A percentile compares a stretch with the other conserved stretches of the same genome.
phyloP scores from a whole-genome alignment of 495 filamentous ascomycete species.

The Neurospora sublineolata region DNA sequence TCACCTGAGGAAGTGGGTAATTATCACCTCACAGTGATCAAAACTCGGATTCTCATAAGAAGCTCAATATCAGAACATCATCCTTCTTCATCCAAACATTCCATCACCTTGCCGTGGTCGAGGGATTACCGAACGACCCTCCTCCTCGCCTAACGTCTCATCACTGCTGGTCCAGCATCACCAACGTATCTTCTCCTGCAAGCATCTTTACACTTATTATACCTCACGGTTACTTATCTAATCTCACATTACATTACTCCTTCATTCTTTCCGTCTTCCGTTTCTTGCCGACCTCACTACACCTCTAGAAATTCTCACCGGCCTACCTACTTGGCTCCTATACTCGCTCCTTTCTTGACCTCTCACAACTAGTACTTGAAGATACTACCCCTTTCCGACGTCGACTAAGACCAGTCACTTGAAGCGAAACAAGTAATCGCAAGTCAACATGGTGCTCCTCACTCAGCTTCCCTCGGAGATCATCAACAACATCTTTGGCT shows the following conservation, averaged over 20 bases:
- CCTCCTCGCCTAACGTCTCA: not conserved
- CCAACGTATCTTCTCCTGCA: not conserved
- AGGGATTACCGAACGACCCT: not conserved
- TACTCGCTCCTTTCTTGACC: not conserved
- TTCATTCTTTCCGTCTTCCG: not conserved
- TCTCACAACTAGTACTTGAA: not conserved
- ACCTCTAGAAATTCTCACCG: not conserved
- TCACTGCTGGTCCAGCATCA: not conserved
- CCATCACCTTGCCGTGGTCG: not conserved
- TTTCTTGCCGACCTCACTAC: not conserved
- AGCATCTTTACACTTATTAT: not conserved
- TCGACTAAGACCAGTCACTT: not conserved
- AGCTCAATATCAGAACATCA: not conserved
- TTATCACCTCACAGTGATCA: not conserved
- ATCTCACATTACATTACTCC: not conserved
- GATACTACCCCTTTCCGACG: not conserved
- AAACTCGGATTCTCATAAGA: not conserved
- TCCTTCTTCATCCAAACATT: not conserved
- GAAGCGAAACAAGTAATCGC: not conserved
- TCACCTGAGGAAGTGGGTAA: not conserved
- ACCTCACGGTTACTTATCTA: not conserved
- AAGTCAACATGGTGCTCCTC: slow-evolving; percentile 17
- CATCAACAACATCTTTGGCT: slow-evolving; percentile 41
- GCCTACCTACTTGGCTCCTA: not conserved
- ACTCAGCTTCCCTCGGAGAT: slow-evolving; percentile 46